These are phyloP conservation scores for Aureobasidium pullulans DNA, from an alignment of 2,329 filamentous ascomycete genomes.

Conservation along the genomic window DNA sequence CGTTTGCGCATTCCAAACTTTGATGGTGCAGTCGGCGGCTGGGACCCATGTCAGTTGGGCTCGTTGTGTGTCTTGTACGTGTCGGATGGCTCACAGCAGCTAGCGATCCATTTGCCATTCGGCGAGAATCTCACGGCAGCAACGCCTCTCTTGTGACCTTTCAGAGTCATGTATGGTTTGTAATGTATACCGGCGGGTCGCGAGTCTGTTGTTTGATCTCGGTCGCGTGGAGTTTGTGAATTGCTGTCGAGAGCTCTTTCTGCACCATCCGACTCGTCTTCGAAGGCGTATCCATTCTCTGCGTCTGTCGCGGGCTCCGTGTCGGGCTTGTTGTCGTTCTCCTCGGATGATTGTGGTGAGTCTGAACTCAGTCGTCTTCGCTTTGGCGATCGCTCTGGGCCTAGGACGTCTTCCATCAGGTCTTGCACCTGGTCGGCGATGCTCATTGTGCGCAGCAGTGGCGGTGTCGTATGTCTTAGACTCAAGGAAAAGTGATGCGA, in stretches of 20 bases:
- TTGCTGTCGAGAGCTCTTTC: not conserved
- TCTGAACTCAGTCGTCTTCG: conserved; percentile 11
- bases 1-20: conserved; percentile 77
- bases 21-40: conserved; percentile 77
- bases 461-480: not conserved
- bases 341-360: not conserved
- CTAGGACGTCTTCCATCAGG: not conserved
- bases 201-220: not conserved
- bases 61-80: not conserved
- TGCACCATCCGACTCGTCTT: conserved; percentile 6
- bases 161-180: conserved; percentile 60
- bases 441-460: conserved; percentile 6
- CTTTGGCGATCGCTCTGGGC: conserved; percentile 14
- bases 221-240: not conserved
- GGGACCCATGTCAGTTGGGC: conserved; percentile 18
- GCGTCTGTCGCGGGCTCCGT: not conserved
- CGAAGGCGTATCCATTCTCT: conserved; percentile 16
- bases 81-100: conserved; percentile 51
- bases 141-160: conserved; percentile 71
- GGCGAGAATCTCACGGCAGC: conserved; percentile 87
- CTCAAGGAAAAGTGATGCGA: not conserved
- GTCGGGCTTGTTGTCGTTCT: not conserved
- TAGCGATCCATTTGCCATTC: conserved; percentile 82
- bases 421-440: conserved; percentile 12
- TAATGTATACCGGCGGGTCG: conserved; percentile 50